Percentiles rank a stretch among this genome's conserved stretches.
Conservation (phyloP, 176 grass and related monocot species). For the Zoysia japonica region DNA sequence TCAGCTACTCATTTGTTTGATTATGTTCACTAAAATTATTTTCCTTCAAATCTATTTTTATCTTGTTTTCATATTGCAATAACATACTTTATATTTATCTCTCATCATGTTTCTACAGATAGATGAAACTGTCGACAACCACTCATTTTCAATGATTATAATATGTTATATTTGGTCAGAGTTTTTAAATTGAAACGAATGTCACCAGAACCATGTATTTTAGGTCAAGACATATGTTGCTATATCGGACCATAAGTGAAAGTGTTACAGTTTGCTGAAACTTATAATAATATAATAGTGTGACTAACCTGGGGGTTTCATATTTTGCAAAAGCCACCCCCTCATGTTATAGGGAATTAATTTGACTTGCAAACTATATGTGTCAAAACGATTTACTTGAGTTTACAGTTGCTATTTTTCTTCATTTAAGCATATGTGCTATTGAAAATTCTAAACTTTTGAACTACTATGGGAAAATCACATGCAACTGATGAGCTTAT, state of each 20-base stretch:
- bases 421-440: conserved; percentile 9
- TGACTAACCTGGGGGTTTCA: not conserved
- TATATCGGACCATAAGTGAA: not conserved
- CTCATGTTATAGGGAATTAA: not conserved
- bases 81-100: not conserved
- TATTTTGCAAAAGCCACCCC: conserved; percentile 4
- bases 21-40: conserved; percentile 11
- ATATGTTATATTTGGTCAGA: not conserved
- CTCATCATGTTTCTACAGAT: conserved; percentile 13
- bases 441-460: not conserved
- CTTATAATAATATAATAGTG: not conserved
- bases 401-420: not conserved
- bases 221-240: not conserved
- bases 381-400: not conserved
- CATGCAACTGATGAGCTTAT: not conserved
- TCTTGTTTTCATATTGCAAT: not conserved
- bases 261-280: not conserved
- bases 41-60: conserved; percentile 11
- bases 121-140: not conserved
- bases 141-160: not conserved
- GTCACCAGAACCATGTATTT: not conserved
- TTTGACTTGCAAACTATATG: not conserved
- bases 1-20: not conserved
- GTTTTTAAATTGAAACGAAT: conserved; percentile 1
- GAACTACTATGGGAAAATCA: conserved; percentile 7